These are phyloP conservation scores for Schwanniomyces polymorphus DNA, from an alignment of 805 yeast species.

Conservation along the genomic window DNA sequence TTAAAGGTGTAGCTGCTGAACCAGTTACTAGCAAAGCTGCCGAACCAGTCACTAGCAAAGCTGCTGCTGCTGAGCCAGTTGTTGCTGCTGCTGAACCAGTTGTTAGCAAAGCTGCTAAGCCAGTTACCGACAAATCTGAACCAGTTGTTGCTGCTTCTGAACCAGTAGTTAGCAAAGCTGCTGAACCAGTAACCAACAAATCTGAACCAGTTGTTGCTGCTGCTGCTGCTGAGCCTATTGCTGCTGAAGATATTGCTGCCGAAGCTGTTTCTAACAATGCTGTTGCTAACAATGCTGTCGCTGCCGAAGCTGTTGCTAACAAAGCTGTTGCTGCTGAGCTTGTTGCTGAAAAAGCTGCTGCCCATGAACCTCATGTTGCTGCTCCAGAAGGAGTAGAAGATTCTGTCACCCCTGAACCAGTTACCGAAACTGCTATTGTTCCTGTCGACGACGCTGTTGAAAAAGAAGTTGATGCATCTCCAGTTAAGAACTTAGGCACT, in stretches of 20 bases:
- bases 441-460: slow-evolving; percentile 5
- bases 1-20: slow-evolving; percentile 6
- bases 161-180: slow-evolving; percentile 6
- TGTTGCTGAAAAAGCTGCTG: slow-evolving; percentile 1
- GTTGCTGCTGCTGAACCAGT: slow-evolving; percentile 4
- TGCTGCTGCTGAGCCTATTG: slow-evolving; percentile 1
- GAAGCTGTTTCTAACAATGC: no score
- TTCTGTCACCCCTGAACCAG: not conserved
- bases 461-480: slow-evolving; percentile 21
- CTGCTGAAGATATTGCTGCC: slow-evolving; percentile 2
- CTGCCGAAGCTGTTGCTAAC: slow-evolving; percentile 9
- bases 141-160: slow-evolving; percentile 8
- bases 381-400: not conserved
- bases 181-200: no score
- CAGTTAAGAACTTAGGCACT: slow-evolving; percentile 10
- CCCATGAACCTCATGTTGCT: slow-evolving; percentile 1
- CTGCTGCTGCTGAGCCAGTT: slow-evolving; percentile 8
- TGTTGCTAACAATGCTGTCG: slow-evolving; percentile 1
- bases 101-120: no score
- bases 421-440: not conserved
- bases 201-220: slow-evolving; percentile 7
- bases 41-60: slow-evolving; percentile 11
- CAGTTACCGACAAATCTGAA: slow-evolving; percentile 11
- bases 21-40: not conserved
- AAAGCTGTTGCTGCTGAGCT: slow-evolving; percentile 9